Conservation (phyloP, 768 basidiomycete genomes). For the Dioszegia hungarica region DNA sequence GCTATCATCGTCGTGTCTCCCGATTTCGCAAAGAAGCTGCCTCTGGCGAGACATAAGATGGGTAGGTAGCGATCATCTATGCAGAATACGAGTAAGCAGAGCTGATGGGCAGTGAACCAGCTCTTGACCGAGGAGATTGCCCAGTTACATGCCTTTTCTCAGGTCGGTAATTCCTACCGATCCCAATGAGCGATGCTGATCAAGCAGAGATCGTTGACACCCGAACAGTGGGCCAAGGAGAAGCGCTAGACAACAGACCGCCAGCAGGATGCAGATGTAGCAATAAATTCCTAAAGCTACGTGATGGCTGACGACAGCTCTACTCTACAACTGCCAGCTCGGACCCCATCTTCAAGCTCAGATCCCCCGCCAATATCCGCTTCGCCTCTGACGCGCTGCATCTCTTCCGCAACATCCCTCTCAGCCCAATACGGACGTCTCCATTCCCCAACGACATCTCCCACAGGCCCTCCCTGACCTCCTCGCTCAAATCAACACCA, state of each 20-base stretch:
- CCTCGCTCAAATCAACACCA: background rate
- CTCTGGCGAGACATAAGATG: constrained; percentile 44
- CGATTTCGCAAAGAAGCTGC: constrained; percentile 44
- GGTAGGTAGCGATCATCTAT: constrained; percentile 13
- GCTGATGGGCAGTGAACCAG: constrained; percentile 36
- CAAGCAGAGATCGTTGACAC: constrained; percentile 43
- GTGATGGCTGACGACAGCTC: too few relatives aligned
- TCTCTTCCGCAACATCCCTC: background rate
- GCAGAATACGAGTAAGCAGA: too few relatives aligned
- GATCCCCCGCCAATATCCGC: background rate
- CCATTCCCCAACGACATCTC: background rate
- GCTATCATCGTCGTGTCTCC: constrained; percentile 43
- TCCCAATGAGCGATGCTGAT: background rate
- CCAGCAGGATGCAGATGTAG: background rate
- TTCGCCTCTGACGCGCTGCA: background rate
- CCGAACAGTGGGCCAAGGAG: constrained; percentile 44
- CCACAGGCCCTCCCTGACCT: background rate
- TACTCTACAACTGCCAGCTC: too few relatives aligned
- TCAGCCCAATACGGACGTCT: background rate
- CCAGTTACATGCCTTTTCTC: constrained; percentile 45
- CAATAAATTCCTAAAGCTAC: background rate
- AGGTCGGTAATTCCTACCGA: constrained; percentile 18
- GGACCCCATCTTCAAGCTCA: background rate
- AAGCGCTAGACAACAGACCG: constrained; percentile 12
- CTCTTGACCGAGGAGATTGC: constrained; percentile 42